Evolutionary conservation across 2,329 filamentous ascomycete species (phyloP).

Genomic region (Epichloe elymi): DNA sequence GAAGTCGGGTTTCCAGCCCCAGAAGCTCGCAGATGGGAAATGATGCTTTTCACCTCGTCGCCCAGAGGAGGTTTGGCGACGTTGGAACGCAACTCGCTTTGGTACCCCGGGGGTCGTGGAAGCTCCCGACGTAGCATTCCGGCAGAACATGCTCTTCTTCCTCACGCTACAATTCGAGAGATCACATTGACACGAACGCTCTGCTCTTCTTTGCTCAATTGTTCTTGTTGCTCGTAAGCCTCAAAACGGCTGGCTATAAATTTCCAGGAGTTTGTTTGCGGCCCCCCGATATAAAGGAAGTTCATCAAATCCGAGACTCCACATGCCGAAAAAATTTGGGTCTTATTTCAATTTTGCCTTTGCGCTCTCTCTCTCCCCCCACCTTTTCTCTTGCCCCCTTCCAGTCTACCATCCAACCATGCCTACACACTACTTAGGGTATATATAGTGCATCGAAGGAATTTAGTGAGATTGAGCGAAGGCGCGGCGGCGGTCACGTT

Average conservation of each 20-base stretch:
- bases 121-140: no score
- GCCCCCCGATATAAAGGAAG: constrained; percentile 18
- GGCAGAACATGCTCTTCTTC: no score
- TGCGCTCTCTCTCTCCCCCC: no score
- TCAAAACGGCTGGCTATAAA: constrained; percentile 20
- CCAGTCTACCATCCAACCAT: constrained; percentile 9
- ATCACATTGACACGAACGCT: constrained; percentile 1
- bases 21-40: no score
- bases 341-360: neutral
- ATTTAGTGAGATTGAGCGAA: constrained; percentile 38
- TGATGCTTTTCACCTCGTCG: no score
- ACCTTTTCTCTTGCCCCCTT: neutral
- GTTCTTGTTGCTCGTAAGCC: constrained; percentile 25
- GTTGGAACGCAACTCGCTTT: no score
- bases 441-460: neutral
- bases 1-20: no score
- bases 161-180: neutral
- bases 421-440: constrained; percentile 8
- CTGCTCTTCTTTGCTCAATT: constrained; percentile 5
- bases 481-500: constrained; percentile 94
- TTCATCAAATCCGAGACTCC: constrained; percentile 29
- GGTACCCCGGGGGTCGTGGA: no score
- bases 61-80: no score
- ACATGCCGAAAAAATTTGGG: constrained; percentile 17
- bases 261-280: constrained; percentile 13